A percentile compares a stretch with the other conserved stretches of the same genome.
Evolutionary conservation across 768 basidiomycete species (phyloP).

Genomic region (Dictyophora rubrovolvata): DNA sequence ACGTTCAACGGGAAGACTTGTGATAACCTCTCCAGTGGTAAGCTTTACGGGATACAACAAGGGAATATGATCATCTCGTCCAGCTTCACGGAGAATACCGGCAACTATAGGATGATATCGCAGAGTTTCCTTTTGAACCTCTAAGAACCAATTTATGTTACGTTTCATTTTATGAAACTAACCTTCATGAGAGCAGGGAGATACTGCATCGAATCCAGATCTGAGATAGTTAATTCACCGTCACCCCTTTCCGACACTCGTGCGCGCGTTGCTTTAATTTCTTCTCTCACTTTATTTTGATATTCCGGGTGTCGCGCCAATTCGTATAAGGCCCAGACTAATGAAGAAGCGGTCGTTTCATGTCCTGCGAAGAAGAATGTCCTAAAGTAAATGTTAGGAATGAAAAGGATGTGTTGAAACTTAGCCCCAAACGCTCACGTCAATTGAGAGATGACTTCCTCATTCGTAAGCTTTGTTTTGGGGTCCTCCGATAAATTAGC

Average conservation of each 20-base stretch:
- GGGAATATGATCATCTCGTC: conserved; percentile 46
- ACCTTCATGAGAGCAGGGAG: conserved; percentile 25
- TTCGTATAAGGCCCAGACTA: conserved; percentile 22
- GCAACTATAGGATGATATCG: conserved; percentile 45
- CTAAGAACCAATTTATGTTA: not conserved
- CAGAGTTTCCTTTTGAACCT: conserved; percentile 35
- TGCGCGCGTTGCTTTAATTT: conserved; percentile 17
- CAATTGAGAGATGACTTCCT: conserved; percentile 25
- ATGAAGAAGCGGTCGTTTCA: conserved; percentile 21
- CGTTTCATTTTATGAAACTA: not conserved
- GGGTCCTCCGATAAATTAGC: conserved; percentile 22
- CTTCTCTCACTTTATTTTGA: conserved; percentile 18
- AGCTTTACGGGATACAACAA: conserved; percentile 43
- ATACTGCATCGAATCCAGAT: conserved; percentile 25
- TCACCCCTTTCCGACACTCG: conserved; percentile 17
- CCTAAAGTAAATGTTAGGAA: not conserved
- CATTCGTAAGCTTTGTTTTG: conserved; percentile 19
- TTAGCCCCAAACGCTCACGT: conserved; percentile 13
- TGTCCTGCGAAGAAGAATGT: conserved; percentile 14
- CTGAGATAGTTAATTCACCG: conserved; percentile 19
- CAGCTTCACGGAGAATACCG: conserved; percentile 42
- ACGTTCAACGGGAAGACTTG: conserved; percentile 37
- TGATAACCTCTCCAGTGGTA: conserved; percentile 32
- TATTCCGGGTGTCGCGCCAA: conserved; percentile 18
- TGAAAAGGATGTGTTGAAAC: not conserved